Percentiles rank a stretch among this genome's conserved stretches.
These are phyloP conservation scores for Arthrobotrys sphaeroides DNA, from an alignment of 2,329 filamentous ascomycete genomes.

Conservation along the genomic window DNA sequence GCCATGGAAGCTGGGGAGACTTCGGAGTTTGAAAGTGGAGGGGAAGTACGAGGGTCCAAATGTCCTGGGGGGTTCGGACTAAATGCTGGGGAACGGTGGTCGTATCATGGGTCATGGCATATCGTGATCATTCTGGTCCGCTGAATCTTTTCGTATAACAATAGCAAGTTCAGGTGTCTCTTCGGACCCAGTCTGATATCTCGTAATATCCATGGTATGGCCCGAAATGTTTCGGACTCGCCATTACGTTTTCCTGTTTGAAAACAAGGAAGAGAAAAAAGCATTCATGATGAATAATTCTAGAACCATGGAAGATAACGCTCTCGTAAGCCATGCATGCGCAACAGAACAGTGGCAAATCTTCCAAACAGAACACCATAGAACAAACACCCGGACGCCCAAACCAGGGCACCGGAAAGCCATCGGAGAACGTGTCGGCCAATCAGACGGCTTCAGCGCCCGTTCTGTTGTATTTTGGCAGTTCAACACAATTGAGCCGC, in stretches of 20 bases:
- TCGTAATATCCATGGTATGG: background rate
- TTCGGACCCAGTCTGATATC: constrained; percentile 11
- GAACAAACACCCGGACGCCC: background rate
- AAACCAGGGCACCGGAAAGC: constrained; percentile 1
- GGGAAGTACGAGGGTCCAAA: constrained; percentile 13
- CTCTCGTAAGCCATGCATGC: constrained; percentile 24
- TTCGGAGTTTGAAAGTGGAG: constrained; percentile 54
- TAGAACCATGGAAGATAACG: constrained; percentile 7
- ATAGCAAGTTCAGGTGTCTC: constrained; percentile 1
- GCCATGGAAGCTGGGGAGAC: constrained; percentile 50
- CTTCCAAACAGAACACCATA: background rate
- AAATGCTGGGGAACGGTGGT: too few species aligned
- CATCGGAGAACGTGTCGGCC: background rate
- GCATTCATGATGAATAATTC: constrained; percentile 8
- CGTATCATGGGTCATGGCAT: constrained; percentile 18
- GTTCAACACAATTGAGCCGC: background rate
- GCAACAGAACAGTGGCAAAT: constrained; percentile 10
- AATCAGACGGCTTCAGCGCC: background rate
- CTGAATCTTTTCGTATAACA: background rate
- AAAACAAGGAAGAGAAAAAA: background rate
- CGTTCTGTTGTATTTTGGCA: constrained; percentile 8
- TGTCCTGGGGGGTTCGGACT: background rate
- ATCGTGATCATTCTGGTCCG: background rate
- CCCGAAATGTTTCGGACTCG: background rate
- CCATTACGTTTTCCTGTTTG: background rate